A percentile compares a stretch with the other conserved stretches of the same genome.
Conservation (phyloP, 345 rosid species). For the Hypericum perforatum region DNA sequence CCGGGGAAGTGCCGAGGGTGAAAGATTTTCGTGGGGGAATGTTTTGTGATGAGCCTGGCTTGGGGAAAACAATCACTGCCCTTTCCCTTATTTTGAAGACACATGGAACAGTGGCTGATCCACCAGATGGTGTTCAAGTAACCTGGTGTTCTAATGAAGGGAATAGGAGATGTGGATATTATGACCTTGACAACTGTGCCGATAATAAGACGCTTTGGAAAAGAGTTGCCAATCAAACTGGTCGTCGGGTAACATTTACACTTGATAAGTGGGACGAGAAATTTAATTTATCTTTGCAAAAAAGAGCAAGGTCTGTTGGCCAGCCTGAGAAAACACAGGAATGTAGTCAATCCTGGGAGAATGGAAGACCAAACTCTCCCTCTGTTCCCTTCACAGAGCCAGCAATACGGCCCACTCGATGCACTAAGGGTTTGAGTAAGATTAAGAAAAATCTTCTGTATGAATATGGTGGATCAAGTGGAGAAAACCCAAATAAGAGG, state of each 20-base stretch:
- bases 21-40: conserved; percentile 86
- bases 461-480: conserved; percentile 35
- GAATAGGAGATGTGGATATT: conserved; percentile 63
- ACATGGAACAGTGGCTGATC: conserved; percentile 70
- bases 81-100: conserved; percentile 85
- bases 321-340: conserved; percentile 29
- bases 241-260: conserved; percentile 33
- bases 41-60: conserved; percentile 99
- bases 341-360: conserved; percentile 21
- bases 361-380: conserved; percentile 17
- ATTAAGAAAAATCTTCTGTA: conserved; percentile 51
- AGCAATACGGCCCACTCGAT: conserved; percentile 26
- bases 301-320: conserved; percentile 43
- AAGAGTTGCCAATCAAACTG: conserved; percentile 32
- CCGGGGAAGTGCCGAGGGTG: conserved; percentile 53
- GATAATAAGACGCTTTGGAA: conserved; percentile 24
- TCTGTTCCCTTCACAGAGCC: conserved; percentile 21
- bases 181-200: conserved; percentile 45
- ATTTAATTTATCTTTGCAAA: conserved; percentile 28
- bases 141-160: conserved; percentile 65
- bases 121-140: conserved; percentile 61
- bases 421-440: conserved; percentile 39
- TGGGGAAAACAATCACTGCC: conserved; percentile 92
- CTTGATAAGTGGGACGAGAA: conserved; percentile 25
- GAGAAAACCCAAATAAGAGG: conserved; percentile 21